phyloP scores from a whole-genome alignment of 176 grass and related monocot genomes.

The Oryza rufipogon region DNA sequence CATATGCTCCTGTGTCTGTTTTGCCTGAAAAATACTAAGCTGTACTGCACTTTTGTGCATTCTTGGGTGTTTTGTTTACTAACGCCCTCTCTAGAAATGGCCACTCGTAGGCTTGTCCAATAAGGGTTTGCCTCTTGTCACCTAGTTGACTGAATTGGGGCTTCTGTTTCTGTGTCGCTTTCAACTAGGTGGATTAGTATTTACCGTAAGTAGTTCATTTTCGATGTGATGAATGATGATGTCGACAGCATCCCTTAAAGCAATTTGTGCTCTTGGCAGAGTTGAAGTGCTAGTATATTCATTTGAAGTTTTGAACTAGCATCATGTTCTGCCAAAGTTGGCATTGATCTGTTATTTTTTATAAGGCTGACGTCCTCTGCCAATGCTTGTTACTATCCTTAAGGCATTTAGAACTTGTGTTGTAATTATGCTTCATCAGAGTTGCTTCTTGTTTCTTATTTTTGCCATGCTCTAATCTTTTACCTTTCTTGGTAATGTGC shows the following conservation, averaged over 20 bases:
- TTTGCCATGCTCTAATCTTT: background rate
- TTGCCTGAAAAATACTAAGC: background rate
- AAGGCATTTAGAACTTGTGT: background rate
- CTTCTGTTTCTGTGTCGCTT: conserved; percentile 42
- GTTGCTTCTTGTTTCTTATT: background rate
- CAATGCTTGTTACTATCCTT: background rate
- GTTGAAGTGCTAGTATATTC: background rate
- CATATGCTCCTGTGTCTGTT: conserved; percentile 12
- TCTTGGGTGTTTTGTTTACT: conserved; percentile 35
- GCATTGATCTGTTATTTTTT: background rate
- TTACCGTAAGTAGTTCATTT: conserved; percentile 9
- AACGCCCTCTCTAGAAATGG: conserved; percentile 43
- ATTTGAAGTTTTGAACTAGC: conserved; percentile 19
- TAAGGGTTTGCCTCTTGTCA: conserved; percentile 30
- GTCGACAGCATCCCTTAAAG: conserved; percentile 18
- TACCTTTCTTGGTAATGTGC: conserved; percentile 9
- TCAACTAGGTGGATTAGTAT: conserved; percentile 38
- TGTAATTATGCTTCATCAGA: background rate
- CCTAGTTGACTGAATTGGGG: background rate
- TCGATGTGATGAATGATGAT: conserved; percentile 27
- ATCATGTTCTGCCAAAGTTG: background rate
- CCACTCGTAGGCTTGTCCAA: conserved; percentile 21
- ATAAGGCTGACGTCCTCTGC: background rate
- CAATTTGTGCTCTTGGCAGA: background rate
- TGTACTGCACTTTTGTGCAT: background rate